A percentile compares a stretch with the other conserved stretches of the same genome.
phyloP scores from a whole-genome alignment of 2,329 filamentous ascomycete genomes.

The Knoxdaviesia proteae region DNA sequence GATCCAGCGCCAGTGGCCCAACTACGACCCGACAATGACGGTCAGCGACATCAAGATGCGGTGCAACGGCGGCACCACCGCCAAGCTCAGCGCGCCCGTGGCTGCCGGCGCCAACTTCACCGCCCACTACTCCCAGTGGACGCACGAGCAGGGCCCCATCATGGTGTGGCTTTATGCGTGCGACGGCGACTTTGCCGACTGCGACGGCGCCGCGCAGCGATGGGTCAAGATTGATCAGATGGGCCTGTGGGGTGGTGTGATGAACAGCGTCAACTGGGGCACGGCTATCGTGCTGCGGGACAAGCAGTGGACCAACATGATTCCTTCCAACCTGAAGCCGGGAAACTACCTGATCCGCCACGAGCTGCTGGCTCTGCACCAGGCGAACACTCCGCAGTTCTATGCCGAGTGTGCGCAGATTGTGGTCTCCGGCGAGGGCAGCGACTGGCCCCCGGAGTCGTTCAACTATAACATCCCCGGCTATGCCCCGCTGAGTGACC shows the following conservation, averaged over 20 bases:
- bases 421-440: conserved; percentile 29
- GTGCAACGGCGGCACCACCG: conserved; percentile 32
- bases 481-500: conserved; percentile 16
- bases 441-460: conserved; percentile 17
- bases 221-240: conserved; percentile 41
- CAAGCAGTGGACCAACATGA: conserved; percentile 24
- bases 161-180: conserved; percentile 34
- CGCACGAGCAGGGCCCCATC: conserved; percentile 34
- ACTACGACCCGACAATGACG: conserved; percentile 32
- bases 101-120: conserved; percentile 25
- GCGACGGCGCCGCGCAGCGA: conserved; percentile 26
- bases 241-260: conserved; percentile 22
- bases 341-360: conserved; percentile 33
- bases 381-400: conserved; percentile 25
- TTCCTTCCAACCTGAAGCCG: conserved; percentile 21
- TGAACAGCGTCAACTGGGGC: conserved; percentile 26
- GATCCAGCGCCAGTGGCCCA: conserved; percentile 30
- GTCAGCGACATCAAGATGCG: conserved; percentile 27
- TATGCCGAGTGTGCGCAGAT: conserved; percentile 40
- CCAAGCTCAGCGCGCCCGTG: conserved; percentile 21
- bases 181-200: conserved; percentile 21
- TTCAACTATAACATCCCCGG: conserved; percentile 25
- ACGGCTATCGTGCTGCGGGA: conserved; percentile 21
- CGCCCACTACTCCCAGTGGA: conserved; percentile 34
- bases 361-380: conserved; percentile 33